phyloP scores from a whole-genome alignment of 2,329 filamentous ascomycete species.

The Monosporascus sp. region DNA sequence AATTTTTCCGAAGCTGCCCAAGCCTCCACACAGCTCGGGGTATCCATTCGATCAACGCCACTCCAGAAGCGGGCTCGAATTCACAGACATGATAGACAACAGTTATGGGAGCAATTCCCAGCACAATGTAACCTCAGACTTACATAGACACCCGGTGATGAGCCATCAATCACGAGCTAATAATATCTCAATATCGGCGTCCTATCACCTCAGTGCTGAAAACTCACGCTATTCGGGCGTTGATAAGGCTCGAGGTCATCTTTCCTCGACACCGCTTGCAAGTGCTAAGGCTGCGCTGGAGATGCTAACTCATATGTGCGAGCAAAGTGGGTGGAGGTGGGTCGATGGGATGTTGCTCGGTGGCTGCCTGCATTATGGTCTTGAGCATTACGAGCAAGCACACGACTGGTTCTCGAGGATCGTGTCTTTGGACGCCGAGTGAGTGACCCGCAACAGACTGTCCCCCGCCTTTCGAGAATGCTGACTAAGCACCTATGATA shows the following conservation, averaged over 20 bases:
- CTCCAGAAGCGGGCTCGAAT: constrained; percentile 6
- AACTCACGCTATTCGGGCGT: constrained; percentile 10
- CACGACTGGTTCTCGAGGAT: constrained; percentile 68
- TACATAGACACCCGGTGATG: constrained; percentile 9
- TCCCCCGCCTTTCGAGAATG: not conserved
- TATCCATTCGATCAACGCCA: constrained; percentile 13
- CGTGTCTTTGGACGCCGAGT: constrained; percentile 50
- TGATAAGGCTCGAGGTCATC: constrained; percentile 14
- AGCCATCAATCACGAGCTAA: constrained; percentile 10
- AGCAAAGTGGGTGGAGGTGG: constrained; percentile 81
- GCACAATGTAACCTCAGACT: constrained; percentile 5
- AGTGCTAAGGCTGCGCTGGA: constrained; percentile 64
- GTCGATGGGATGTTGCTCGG: constrained; percentile 87
- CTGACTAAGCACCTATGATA: constrained; percentile 28
- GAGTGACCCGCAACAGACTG: constrained; percentile 18
- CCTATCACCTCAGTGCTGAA: constrained; percentile 19
- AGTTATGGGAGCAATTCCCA: constrained; percentile 7
- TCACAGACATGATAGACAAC: constrained; percentile 8
- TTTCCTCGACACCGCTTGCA: constrained; percentile 36
- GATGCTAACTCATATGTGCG: constrained; percentile 67
- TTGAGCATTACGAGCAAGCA: constrained; percentile 77
- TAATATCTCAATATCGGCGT: constrained; percentile 12
- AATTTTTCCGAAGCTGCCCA: constrained; percentile 50
- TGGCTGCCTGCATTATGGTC: constrained; percentile 85
- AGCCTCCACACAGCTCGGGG: constrained; percentile 16